Percentiles rank a stretch among this genome's conserved stretches.
Conservation (phyloP, 805 yeast genomes). For the Metschnikowia koreensis region DNA sequence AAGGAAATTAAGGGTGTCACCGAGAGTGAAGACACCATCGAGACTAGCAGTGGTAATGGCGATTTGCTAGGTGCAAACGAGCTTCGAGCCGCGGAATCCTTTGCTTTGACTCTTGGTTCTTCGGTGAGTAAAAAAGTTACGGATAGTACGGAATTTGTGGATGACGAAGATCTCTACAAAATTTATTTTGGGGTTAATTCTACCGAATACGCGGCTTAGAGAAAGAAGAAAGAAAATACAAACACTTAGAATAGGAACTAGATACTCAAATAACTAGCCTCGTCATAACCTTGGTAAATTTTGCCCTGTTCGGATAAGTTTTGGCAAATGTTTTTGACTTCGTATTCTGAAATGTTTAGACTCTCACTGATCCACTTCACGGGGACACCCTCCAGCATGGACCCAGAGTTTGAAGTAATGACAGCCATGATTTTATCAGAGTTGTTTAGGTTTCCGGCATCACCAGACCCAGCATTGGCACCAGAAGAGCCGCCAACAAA, state of each 20-base stretch:
- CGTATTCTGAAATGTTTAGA: conserved; percentile 48
- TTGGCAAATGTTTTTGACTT: conserved; percentile 49
- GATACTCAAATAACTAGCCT: conserved; percentile 48
- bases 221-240: not conserved
- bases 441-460: conserved; percentile 19
- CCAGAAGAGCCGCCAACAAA: conserved; percentile 27
- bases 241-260: not conserved
- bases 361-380: conserved; percentile 57
- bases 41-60: not conserved
- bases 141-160: conserved; percentile 13
- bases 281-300: conserved; percentile 69
- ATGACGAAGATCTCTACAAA: conserved; percentile 13
- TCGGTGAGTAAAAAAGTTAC: conserved; percentile 5
- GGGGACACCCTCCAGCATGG: conserved; percentile 79
- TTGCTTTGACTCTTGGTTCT: conserved; percentile 16
- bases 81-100: conserved; percentile 18
- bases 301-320: conserved; percentile 65
- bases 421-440: conserved; percentile 49
- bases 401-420: conserved; percentile 48
- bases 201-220: not conserved
- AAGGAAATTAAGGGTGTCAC: conserved; percentile 4
- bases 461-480: conserved; percentile 25
- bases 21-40: not conserved
- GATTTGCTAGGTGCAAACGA: conserved; percentile 12
- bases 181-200: conserved; percentile 15